Evolutionary conservation across 1,284 basidiomycete genomes (phyloP), one percentile per base, ranked within the genome.

Genomic region (Leccinum solheimii): DNA sequence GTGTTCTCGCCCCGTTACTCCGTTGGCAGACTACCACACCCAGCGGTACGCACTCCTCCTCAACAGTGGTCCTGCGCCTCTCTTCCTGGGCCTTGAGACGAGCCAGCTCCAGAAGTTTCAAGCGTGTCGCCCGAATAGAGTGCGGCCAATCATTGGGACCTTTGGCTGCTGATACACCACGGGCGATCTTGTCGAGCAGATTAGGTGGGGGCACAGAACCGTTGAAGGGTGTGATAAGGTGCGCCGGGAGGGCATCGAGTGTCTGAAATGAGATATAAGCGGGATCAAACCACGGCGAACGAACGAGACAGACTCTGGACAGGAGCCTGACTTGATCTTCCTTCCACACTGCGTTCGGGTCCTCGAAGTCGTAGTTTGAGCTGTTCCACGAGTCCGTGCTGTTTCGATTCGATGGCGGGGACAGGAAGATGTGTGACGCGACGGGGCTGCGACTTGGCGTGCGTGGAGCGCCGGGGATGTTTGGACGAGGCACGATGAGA

Each of bases 301-400:
- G 7, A 5, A 32, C 0, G 48, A 19, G 10, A 79, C 86, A 62
- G 67, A 91, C 90, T 72, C 89, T 81, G 60, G 81, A 77, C 53
- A 92, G 81, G 13, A 92, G 76, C 62, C 83, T 78, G 62, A 85
- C 75, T 67, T 92, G 87, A 58, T 92, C 90, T 55, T 81, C 79
- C 69, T 83, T 87, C 91, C 90, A 92, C 64, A 91, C 87, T 57
- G 78, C 83, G 60, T 86, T 85, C 49, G 82, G 77, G 51, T 88
- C 87, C 21, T 75, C 79, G 55, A 75, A 69, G 58, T 86, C 83
- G 66, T 82, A 82, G 67, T 84, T 89, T 23, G 90, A 91, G 72
- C 88, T 90, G 72, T 87, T 89, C 90, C 90, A 92, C 71, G 88
- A 91, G 73, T 90, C 88, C 9, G 86, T 85, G 74, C 88, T 91